Evolutionary conservation across 2,329 filamentous ascomycete genomes (phyloP).

Genomic region (Ambrosiella beaveri): DNA sequence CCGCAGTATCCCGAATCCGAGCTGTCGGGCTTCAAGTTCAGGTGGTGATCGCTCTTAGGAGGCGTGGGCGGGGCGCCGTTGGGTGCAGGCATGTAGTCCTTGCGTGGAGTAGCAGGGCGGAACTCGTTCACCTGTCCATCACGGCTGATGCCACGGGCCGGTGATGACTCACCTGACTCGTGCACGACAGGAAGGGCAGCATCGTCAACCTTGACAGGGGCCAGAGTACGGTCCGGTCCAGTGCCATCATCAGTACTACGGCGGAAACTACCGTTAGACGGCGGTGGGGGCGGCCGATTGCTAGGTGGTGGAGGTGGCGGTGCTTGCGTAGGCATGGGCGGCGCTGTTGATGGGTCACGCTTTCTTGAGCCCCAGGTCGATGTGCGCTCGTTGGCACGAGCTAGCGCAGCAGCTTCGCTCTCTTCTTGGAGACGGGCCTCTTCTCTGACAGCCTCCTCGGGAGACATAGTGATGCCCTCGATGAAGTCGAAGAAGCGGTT

Average conservation of each 20-base stretch:
- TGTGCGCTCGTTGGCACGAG: constrained; percentile 18
- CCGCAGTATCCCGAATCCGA: constrained; percentile 31
- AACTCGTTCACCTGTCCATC: constrained; percentile 22
- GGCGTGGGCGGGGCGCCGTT: constrained; percentile 27
- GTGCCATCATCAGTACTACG: not conserved
- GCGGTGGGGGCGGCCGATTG: constrained; percentile 21
- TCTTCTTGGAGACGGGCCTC: constrained; percentile 30
- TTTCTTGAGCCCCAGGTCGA: constrained; percentile 23
- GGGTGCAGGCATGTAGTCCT: constrained; percentile 16
- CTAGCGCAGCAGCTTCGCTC: constrained; percentile 23
- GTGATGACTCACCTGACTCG: constrained; percentile 65
- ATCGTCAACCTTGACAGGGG: constrained; percentile 18
- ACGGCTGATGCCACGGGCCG: constrained; percentile 39
- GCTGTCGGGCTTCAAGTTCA: constrained; percentile 29
- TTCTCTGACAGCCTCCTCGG: constrained; percentile 49
- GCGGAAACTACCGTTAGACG: constrained; percentile 18
- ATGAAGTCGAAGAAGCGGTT: constrained; percentile 92
- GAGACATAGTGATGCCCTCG: constrained; percentile 73
- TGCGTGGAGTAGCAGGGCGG: constrained; percentile 27
- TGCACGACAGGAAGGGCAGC: constrained; percentile 65
- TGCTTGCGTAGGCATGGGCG: constrained; percentile 29
- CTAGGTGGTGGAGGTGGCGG: constrained; percentile 26
- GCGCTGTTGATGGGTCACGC: constrained; percentile 18
- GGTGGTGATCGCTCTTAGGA: constrained; percentile 24
- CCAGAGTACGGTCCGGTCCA: not conserved